Evolutionary conservation across 805 yeast genomes (phyloP).

Genomic region (Wickerhamiella lipophila): DNA sequence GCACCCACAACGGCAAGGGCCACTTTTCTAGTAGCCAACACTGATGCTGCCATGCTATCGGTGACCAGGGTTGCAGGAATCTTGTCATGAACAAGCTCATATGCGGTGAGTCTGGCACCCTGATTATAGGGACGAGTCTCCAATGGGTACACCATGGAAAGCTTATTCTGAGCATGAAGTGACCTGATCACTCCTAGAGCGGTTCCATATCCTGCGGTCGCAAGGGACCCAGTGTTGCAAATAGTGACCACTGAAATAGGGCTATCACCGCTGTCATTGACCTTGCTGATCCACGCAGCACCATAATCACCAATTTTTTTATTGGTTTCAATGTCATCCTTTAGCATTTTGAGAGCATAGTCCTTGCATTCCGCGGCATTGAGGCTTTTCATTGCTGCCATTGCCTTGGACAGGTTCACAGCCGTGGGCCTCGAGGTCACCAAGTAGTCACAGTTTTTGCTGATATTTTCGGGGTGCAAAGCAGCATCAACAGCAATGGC

Average conservation of each 20-base stretch:
- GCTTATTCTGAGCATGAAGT: constrained; percentile 36
- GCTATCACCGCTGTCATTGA: constrained; percentile 29
- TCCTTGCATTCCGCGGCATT: constrained; percentile 14
- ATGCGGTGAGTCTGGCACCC: constrained; percentile 88
- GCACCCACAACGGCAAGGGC: constrained; percentile 89
- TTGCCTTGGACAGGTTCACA: constrained; percentile 75
- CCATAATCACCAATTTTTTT: constrained; percentile 71
- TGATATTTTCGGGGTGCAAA: constrained; percentile 18
- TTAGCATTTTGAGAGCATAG: constrained; percentile 41
- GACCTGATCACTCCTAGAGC: constrained; percentile 88
- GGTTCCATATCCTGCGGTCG: constrained; percentile 96
- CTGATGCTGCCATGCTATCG: constrained; percentile 81
- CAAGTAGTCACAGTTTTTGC: constrained; percentile 46
- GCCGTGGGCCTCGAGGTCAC: constrained; percentile 88
- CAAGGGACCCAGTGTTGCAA: constrained; percentile 92
- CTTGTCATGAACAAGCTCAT: constrained; percentile 69
- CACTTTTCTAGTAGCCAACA: constrained; percentile 56
- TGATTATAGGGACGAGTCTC: constrained; percentile 97
- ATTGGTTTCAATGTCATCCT: constrained; percentile 70
- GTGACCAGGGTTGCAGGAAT: constrained; percentile 84
- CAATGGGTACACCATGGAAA: constrained; percentile 68
- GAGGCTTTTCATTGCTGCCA: constrained; percentile 36
- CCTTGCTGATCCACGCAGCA: constrained; percentile 44
- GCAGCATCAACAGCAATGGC: constrained; percentile 59
- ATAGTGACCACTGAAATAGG: constrained; percentile 77